phyloP scores from a whole-genome alignment of 345 rosid genomes.

The Melaleuca alternifolia region DNA sequence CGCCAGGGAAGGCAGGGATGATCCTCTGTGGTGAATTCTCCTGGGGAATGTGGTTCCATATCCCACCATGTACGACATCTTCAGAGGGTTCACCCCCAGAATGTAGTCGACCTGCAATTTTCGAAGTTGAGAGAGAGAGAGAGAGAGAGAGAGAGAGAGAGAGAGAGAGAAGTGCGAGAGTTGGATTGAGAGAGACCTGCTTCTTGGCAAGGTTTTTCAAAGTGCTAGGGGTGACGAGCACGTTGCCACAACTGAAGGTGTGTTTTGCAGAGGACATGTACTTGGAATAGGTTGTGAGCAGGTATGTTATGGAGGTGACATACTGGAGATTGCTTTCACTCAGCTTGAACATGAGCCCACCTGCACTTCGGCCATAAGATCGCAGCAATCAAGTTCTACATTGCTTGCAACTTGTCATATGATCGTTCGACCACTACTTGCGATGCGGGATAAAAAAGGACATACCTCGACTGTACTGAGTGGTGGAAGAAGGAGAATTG shows the following conservation, averaged over 20 bases:
- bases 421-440: not conserved
- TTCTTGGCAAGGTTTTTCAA: slow-evolving; percentile 47
- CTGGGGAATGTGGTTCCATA: slow-evolving; percentile 58
- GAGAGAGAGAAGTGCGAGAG: too few species aligned
- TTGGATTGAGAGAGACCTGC: slow-evolving; percentile 27
- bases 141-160: not conserved
- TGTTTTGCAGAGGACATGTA: slow-evolving; percentile 55
- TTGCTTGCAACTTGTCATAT: not conserved
- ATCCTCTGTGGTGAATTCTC: slow-evolving; percentile 78
- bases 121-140: not conserved
- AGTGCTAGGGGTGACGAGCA: slow-evolving; percentile 39
- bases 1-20: slow-evolving; percentile 58
- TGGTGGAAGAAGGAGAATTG: slow-evolving; percentile 58
- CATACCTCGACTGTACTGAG: slow-evolving; percentile 81
- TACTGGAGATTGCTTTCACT: slow-evolving; percentile 75
- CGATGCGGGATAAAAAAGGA: not conserved
- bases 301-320: slow-evolving; percentile 70
- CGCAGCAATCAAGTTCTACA: not conserved
- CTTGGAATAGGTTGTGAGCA: slow-evolving; percentile 80
- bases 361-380: slow-evolving; percentile 16
- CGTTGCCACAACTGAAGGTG: slow-evolving; percentile 61
- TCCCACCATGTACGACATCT: slow-evolving; percentile 92
- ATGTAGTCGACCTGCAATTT: slow-evolving; percentile 61
- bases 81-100: slow-evolving; percentile 60
- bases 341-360: slow-evolving; percentile 77